A percentile compares a stretch with the other conserved stretches of the same genome.
Evolutionary conservation across 306 rosid genomes (phyloP).

Genomic region (Arachis hypogaea): DNA sequence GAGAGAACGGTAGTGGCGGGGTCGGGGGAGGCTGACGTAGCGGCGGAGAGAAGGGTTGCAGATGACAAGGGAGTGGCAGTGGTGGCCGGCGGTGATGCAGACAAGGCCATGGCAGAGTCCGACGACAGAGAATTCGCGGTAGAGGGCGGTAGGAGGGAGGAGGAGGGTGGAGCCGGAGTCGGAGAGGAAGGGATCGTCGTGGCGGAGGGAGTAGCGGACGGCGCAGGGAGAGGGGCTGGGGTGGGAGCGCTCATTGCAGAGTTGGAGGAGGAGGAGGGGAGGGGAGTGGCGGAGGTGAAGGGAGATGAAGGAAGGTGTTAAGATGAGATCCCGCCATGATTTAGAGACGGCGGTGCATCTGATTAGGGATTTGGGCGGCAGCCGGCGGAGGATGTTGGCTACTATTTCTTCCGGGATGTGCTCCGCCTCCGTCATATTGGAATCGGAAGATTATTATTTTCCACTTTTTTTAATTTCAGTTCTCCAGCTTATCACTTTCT

Average conservation of each 20-base stretch:
- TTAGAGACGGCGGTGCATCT: conserved; percentile 34
- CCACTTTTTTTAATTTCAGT: no score
- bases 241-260: neutral
- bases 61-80: neutral
- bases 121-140: neutral
- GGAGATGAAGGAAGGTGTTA: conserved; percentile 30
- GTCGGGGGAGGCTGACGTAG: conserved; percentile 32
- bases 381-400: conserved; percentile 7
- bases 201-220: neutral
- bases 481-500: no score
- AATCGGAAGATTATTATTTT: no score
- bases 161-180: neutral
- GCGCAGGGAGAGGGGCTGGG: neutral
- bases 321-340: conserved; percentile 33
- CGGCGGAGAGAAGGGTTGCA: conserved; percentile 41
- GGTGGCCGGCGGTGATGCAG: conserved; percentile 3
- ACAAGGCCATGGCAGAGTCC: conserved; percentile 36
- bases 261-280: conserved; percentile 15
- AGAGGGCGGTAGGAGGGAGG: conserved; percentile 8
- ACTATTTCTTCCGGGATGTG: conserved; percentile 13
- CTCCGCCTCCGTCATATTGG: neutral
- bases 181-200: neutral
- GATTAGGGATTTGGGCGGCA: conserved; percentile 20
- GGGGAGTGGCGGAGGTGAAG: conserved; percentile 14
- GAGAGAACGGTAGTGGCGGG: neutral